Evolutionary conservation across 2,329 filamentous ascomycete species (phyloP).

Genomic region (Neoarthrinium moseri): DNA sequence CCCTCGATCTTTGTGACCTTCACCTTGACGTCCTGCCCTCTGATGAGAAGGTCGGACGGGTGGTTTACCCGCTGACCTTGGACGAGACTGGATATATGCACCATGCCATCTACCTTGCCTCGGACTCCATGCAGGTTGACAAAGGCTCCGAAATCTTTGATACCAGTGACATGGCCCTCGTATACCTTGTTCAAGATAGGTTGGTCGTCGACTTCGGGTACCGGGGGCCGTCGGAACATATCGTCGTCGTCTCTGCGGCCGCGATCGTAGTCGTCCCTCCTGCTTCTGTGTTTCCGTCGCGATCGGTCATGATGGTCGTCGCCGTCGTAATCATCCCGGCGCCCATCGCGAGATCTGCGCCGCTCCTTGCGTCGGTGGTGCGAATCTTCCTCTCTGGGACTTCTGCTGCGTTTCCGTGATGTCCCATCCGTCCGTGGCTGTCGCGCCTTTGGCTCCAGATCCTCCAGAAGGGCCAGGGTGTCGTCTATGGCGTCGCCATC

Average conservation of each 20-base stretch:
- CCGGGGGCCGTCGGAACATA: slow-evolving; percentile 63
- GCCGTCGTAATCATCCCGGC: slow-evolving; percentile 30
- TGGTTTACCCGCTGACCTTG: slow-evolving; percentile 86
- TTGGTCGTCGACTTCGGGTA: slow-evolving; percentile 74
- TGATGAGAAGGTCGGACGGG: slow-evolving; percentile 80
- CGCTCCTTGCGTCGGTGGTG: slow-evolving; percentile 33
- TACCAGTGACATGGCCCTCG: slow-evolving; percentile 81
- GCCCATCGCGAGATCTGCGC: slow-evolving; percentile 29
- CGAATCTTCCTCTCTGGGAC: slow-evolving; percentile 42
- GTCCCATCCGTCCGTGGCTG: slow-evolving; percentile 36
- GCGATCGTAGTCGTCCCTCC: slow-evolving; percentile 37
- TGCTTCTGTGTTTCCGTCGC: slow-evolving; percentile 45
- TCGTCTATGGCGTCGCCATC: slow-evolving; percentile 78
- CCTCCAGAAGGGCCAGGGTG: slow-evolving; percentile 88
- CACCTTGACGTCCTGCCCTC: slow-evolving; percentile 83
- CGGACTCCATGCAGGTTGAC: slow-evolving; percentile 85
- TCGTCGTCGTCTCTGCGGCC: slow-evolving; percentile 44
- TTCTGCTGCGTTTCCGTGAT: slow-evolving; percentile 58
- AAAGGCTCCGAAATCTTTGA: slow-evolving; percentile 96
- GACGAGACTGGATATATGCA: slow-evolving; percentile 87
- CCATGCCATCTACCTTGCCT: slow-evolving; percentile 87
- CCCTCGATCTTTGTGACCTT: slow-evolving; percentile 89
- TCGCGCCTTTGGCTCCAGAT: slow-evolving; percentile 67
- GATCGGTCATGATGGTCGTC: slow-evolving; percentile 38
- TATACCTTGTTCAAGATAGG: slow-evolving; percentile 87